These are phyloP conservation scores for Elongisporangium senticosum DNA, from an alignment of 352 stramenopile genomes.

Conservation along the genomic window DNA sequence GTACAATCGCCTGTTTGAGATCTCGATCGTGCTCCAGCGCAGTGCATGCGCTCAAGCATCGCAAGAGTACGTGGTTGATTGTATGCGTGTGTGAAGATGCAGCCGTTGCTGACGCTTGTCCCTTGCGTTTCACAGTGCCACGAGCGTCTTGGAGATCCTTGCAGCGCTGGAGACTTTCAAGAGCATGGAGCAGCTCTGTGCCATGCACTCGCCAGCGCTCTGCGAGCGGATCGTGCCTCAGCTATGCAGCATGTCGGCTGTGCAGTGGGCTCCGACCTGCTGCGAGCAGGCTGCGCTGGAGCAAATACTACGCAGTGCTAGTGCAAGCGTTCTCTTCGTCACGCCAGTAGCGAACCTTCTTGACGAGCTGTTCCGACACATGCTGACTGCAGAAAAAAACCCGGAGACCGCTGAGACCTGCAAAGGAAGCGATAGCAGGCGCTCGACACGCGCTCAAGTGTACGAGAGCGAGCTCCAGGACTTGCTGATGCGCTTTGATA, in stretches of 20 bases:
- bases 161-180: slow-evolving; percentile 15
- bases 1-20: slow-evolving; percentile 38
- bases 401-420: background rate
- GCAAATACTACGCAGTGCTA: slow-evolving; percentile 12
- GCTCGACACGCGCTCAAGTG: background rate
- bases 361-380: background rate
- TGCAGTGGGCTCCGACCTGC: slow-evolving; percentile 30
- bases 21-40: slow-evolving; percentile 23
- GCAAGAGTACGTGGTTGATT: background rate
- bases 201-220: slow-evolving; percentile 20
- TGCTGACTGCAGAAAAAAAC: background rate
- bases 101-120: background rate
- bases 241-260: slow-evolving; percentile 16
- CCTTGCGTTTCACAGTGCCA: slow-evolving; percentile 13
- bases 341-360: background rate
- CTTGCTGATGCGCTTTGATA: background rate
- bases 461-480: background rate
- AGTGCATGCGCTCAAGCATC: slow-evolving; percentile 13
- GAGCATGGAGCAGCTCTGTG: slow-evolving; percentile 18
- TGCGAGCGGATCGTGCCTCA: slow-evolving; percentile 14
- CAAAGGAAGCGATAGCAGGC: background rate
- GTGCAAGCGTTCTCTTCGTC: background rate
- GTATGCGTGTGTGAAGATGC: no score
- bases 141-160: slow-evolving; percentile 18
- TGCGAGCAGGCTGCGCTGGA: slow-evolving; percentile 26